phyloP scores from a whole-genome alignment of 1,139 yeast species.

The Debaryomycetaceae sp. region DNA sequence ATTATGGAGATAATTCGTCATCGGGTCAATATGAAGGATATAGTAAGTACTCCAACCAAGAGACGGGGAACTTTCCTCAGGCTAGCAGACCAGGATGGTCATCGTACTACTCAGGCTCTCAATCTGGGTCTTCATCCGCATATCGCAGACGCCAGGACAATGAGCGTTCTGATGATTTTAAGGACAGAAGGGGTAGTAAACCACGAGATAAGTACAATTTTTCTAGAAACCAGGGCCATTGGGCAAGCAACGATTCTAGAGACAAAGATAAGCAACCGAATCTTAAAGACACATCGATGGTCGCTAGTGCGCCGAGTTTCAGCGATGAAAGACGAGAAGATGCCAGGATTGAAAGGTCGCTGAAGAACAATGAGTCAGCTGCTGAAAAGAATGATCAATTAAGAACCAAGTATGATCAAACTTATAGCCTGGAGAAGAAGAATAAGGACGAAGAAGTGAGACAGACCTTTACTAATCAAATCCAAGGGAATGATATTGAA shows the following conservation, averaged over 20 bases:
- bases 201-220: not conserved
- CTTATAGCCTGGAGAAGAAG: no score
- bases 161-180: not conserved
- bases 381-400: no score
- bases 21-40: constrained; percentile 1
- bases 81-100: not conserved
- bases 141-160: not conserved
- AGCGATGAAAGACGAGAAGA: no score
- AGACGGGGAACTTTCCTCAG: not conserved
- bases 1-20: constrained; percentile 12
- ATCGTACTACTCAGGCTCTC: not conserved
- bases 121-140: not conserved
- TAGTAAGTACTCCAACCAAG: constrained; percentile 1
- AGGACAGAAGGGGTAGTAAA: not conserved
- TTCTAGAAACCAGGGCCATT: not conserved
- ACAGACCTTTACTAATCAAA: no score
- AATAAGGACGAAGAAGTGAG: no score
- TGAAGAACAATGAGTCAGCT: no score
- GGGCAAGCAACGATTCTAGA: not conserved
- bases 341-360: no score
- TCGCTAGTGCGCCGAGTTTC: no score
- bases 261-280: not conserved
- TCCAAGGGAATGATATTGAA: no score
- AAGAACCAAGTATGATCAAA: no score
- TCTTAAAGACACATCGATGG: no score